Conservation (phyloP, 192 early-diverging fungal species). For the Entomortierella lignicola region DNA sequence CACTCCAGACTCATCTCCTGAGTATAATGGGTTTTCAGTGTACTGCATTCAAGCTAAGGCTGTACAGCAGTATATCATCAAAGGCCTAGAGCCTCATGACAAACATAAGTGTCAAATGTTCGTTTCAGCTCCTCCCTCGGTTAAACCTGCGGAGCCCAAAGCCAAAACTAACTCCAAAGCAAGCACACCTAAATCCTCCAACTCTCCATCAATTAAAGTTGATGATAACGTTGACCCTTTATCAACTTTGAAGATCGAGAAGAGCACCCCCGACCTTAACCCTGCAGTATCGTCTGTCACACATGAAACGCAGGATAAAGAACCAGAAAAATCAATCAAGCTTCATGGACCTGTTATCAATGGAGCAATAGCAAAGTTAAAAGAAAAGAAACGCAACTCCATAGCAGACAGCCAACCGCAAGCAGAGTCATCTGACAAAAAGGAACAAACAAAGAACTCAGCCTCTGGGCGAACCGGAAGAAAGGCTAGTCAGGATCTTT, state of each 20-base stretch:
- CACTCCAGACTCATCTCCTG: conserved; percentile 47
- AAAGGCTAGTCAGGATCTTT: conserved; percentile 35
- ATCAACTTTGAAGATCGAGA: conserved; percentile 10
- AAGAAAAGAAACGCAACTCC: conserved; percentile 54
- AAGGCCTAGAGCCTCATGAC: conserved; percentile 37
- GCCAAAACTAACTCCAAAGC: conserved; percentile 13
- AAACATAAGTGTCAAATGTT: conserved; percentile 44
- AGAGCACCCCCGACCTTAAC: neutral
- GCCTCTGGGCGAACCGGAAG: conserved; percentile 27
- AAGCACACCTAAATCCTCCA: conserved; percentile 18
- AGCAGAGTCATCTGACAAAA: conserved; percentile 39
- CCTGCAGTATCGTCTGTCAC: neutral
- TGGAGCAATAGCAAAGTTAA: conserved; percentile 57
- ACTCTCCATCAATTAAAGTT: conserved; percentile 18
- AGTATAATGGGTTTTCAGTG: conserved; percentile 54
- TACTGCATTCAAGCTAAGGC: conserved; percentile 60
- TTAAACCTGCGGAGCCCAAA: conserved; percentile 9
- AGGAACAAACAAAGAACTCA: conserved; percentile 24
- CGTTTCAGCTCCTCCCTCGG: conserved; percentile 14
- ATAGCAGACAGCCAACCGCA: conserved; percentile 7
- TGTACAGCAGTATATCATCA: conserved; percentile 57
- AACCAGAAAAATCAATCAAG: conserved; percentile 46
- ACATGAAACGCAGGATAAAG: conserved; percentile 36
- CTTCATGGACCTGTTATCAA: conserved; percentile 57
- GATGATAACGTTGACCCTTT: conserved; percentile 19